These are phyloP conservation scores for Sonneratia alba DNA, from an alignment of 345 rosid genomes.

Conservation along the genomic window DNA sequence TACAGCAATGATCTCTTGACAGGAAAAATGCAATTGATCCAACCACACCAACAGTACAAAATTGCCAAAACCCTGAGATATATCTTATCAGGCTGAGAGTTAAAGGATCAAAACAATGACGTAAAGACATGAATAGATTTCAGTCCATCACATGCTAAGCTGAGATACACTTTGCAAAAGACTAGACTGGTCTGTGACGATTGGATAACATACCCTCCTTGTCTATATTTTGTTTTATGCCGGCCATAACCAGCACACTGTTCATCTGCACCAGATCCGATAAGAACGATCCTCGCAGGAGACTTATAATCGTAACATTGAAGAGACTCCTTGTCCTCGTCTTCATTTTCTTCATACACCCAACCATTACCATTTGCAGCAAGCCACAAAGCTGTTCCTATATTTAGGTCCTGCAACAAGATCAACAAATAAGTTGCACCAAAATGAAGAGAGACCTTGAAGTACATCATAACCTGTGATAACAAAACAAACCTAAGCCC, in stretches of 20 bases:
- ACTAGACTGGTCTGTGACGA: background rate
- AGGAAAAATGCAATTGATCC: background rate
- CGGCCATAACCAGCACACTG: constrained; percentile 99
- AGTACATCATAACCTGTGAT: background rate
- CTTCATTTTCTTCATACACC: constrained; percentile 32
- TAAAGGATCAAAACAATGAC: background rate
- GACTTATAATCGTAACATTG: constrained; percentile 43
- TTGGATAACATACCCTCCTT: constrained; percentile 45
- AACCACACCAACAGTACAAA: background rate
- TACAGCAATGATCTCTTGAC: background rate
- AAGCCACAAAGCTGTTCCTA: constrained; percentile 90
- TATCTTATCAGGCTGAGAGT: background rate
- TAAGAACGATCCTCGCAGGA: constrained; percentile 60
- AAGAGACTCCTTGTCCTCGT: constrained; percentile 17
- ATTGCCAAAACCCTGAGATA: background rate
- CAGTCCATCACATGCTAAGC: background rate
- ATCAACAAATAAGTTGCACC: background rate
- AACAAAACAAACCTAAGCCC: background rate
- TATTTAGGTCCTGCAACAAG: constrained; percentile 72
- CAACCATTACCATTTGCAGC: constrained; percentile 83
- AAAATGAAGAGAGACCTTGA: background rate
- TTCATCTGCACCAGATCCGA: constrained; percentile 97
- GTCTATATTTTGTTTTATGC: constrained; percentile 71
- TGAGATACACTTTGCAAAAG: background rate
- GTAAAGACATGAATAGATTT: background rate